Base-by-base conservation (phyloP, 2,329 filamentous ascomycete species). In the Lojkania enalia region DNA sequence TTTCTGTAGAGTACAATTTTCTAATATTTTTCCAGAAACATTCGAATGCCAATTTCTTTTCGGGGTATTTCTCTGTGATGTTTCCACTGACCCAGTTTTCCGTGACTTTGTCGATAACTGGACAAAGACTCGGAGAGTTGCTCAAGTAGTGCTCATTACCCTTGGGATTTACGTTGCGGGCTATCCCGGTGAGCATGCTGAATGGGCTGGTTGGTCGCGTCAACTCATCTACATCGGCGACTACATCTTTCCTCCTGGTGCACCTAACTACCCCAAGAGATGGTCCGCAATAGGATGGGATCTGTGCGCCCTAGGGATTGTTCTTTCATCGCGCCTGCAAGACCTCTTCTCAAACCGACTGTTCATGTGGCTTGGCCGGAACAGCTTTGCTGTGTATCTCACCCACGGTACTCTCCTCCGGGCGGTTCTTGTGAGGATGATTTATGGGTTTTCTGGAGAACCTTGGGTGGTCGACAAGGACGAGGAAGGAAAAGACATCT, bases 301-400 rank as follows among this genome's bases (percentile, higher is more conserved):
- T 55, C 61, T 78, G 25, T 69, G 74, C 42, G 74, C 77, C 35
- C 58, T 77, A n/a, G 75, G 75, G 18, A 74, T 80, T 43, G 77
- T 73, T 63, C 61, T 80, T 13, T 78, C 76, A 1, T 75, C 76
- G 0, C 59, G 67, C 4, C 64, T 77, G 5, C 77, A 79, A 52
- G 69, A 70, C 19, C 67, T 77, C 15, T 72, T 81, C 18, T 76
- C 75, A 3, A 77, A 76, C 59, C 70, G 71, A 20, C 52, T 76
- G 2, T 74, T 80, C 25, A 74, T 79, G 46, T 80, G 76, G 76
- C 66, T 80, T 3, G 78, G 78, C n/a, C 72, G 74, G 47, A 77
- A 79, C 59, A 77, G 74, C 41, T 80, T 80, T 47, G 77, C 78
- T 18, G 77, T 81, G 3, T 81, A 81, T 54, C 72, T 81, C 11